Evolutionary conservation across 192 early-diverging fungal species (phyloP).

Genomic region (Dispira simplex): DNA sequence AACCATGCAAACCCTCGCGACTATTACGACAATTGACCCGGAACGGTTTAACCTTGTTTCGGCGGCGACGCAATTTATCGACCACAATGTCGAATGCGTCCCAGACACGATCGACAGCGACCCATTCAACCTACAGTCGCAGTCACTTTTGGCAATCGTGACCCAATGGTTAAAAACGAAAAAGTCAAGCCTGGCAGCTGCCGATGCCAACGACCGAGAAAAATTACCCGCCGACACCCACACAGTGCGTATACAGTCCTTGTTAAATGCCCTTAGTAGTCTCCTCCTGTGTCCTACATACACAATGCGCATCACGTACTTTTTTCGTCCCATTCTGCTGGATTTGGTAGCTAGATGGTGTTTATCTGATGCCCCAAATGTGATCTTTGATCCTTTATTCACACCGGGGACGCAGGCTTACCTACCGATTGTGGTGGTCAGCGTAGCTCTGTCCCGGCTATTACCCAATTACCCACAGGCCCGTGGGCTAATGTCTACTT

Average conservation of each 20-base stretch:
- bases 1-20: too few species aligned
- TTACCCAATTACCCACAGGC: background rate
- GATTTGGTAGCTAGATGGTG: constrained; percentile 73
- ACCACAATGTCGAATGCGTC: too few species aligned
- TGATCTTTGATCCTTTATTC: background rate
- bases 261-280: constrained; percentile 5
- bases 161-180: too few species aligned
- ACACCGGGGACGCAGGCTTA: constrained; percentile 5
- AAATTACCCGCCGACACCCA: too few species aligned
- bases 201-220: too few species aligned
- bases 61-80: too few species aligned
- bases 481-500: background rate
- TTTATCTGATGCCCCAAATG: constrained; percentile 21
- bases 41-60: too few species aligned
- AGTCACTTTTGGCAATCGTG: too few species aligned
- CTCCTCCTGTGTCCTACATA: background rate
- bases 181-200: too few species aligned
- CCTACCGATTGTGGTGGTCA: constrained; percentile 13
- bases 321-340: constrained; percentile 58
- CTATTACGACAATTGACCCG: too few species aligned
- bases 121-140: too few species aligned
- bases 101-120: too few species aligned
- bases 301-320: constrained; percentile 17
- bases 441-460: constrained; percentile 4
- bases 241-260: background rate